A percentile compares a stretch with the other conserved stretches of the same genome.
Evolutionary conservation across 805 yeast genomes (phyloP).

Genomic region (Kazachstania taianensis): DNA sequence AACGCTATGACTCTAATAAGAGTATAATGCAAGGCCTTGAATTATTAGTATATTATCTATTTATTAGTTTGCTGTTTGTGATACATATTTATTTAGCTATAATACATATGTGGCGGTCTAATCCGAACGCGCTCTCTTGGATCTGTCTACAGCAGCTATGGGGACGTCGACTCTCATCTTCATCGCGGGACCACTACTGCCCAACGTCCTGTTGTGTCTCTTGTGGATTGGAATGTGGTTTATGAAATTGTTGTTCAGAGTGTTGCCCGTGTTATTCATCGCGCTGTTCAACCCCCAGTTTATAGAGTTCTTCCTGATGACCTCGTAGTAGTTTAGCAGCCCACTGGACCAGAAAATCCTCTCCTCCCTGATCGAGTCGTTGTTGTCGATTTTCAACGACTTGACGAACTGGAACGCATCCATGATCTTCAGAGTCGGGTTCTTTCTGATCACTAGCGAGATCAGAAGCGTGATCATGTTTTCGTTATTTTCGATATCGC

Average conservation of each 20-base stretch:
- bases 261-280: too few species aligned
- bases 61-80: too few species aligned
- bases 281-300: constrained; percentile 8
- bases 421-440: constrained; percentile 13
- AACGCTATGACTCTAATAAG: too few species aligned
- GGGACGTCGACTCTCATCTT: not conserved
- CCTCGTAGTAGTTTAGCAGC: constrained; percentile 16
- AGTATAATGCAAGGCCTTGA: too few species aligned
- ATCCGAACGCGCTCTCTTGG: constrained; percentile 13
- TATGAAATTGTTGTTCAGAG: not conserved
- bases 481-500: constrained; percentile 22
- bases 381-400: constrained; percentile 14
- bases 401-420: constrained; percentile 26
- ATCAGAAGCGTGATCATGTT: constrained; percentile 18
- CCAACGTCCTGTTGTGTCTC: too few species aligned
- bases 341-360: constrained; percentile 19
- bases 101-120: constrained; percentile 2
- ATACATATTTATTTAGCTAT: too few species aligned
- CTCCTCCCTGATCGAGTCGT: constrained; percentile 10
- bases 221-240: too few species aligned
- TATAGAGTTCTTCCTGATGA: constrained; percentile 13
- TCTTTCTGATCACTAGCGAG: constrained; percentile 19
- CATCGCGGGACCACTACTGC: too few species aligned
- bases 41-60: too few species aligned
- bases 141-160: constrained; percentile 2